Percentiles rank a stretch among this genome's conserved stretches.
Conservation (phyloP, 2,329 filamentous ascomycete genomes). For the Venturia nashicola region DNA sequence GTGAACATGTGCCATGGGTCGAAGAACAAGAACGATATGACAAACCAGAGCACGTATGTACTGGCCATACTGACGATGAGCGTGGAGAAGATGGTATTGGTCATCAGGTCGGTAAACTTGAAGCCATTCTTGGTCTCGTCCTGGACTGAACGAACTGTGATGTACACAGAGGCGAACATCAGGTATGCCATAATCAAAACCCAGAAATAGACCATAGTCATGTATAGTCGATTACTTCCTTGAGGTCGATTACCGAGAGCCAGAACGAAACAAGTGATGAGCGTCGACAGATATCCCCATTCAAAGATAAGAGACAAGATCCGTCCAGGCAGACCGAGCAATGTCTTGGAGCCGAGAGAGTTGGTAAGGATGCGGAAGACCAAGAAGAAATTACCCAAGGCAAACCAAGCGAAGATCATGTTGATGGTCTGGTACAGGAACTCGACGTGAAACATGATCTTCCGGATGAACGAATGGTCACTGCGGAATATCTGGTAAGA, state of each 20-base stretch:
- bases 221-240: slow-evolving; percentile 86
- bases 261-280: slow-evolving; percentile 91
- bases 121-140: slow-evolving; percentile 56
- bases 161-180: slow-evolving; percentile 88
- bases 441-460: slow-evolving; percentile 82
- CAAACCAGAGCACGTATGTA: slow-evolving; percentile 85
- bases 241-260: slow-evolving; percentile 90
- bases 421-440: slow-evolving; percentile 90
- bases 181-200: slow-evolving; percentile 90
- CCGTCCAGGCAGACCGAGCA: slow-evolving; percentile 66
- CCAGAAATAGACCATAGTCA: slow-evolving; percentile 99
- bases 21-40: slow-evolving; percentile 87
- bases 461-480: slow-evolving; percentile 75
- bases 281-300: slow-evolving; percentile 85
- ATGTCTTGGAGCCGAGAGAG: slow-evolving; percentile 56
- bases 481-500: slow-evolving; percentile 95
- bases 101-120: slow-evolving; percentile 61
- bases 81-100: slow-evolving; percentile 81
- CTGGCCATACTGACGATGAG: slow-evolving; percentile 85
- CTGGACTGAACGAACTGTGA: slow-evolving; percentile 78
- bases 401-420: slow-evolving; percentile 99
- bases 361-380: slow-evolving; percentile 94
- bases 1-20: slow-evolving; percentile 99
- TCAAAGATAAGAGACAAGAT: slow-evolving; percentile 85
- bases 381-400: slow-evolving; percentile 95